Conservation (phyloP, 495 filamentous ascomycete species). For the Penicillium coffeae region DNA sequence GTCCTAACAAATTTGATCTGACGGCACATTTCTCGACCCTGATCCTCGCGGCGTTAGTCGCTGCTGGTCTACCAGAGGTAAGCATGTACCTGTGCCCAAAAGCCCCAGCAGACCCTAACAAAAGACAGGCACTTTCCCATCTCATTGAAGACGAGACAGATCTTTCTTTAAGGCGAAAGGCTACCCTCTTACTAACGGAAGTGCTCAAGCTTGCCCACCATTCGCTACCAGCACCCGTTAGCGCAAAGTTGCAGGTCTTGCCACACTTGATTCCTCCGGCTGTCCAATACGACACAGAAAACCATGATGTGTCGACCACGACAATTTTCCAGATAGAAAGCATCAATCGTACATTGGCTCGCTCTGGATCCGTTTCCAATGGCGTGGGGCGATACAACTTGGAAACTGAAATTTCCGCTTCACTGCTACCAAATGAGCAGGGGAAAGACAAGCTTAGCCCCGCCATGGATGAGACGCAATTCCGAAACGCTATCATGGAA, state of each 20-base stretch:
- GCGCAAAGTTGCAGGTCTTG: conserved; percentile 75
- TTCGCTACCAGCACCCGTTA: conserved; percentile 74
- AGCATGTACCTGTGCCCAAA: conserved; percentile 8
- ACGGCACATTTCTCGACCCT: conserved; percentile 90
- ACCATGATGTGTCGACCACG: conserved; percentile 73
- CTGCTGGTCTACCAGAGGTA: conserved; percentile 73
- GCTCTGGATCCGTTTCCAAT: conserved; percentile 54
- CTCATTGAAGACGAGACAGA: conserved; percentile 70
- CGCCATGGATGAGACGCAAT: conserved; percentile 81
- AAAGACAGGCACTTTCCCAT: conserved; percentile 52
- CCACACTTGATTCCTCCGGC: conserved; percentile 77
- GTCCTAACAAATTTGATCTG: conserved; percentile 70
- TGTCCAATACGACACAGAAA: conserved; percentile 61
- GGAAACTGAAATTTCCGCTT: conserved; percentile 44
- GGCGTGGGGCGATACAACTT: conserved; percentile 39
- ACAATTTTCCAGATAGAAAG: conserved; percentile 97
- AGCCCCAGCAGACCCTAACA: conserved; percentile 9
- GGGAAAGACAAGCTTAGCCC: conserved; percentile 67
- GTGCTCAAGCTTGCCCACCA: conserved; percentile 83
- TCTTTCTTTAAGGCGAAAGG: conserved; percentile 76
- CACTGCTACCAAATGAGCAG: conserved; percentile 50
- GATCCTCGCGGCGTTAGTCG: conserved; percentile 80
- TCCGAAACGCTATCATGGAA: conserved; percentile 80
- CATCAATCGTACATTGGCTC: conserved; percentile 87
- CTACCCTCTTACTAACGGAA: conserved; percentile 84